Conservation (phyloP, 2,329 filamentous ascomycete genomes). For the Penicillium italicum region DNA sequence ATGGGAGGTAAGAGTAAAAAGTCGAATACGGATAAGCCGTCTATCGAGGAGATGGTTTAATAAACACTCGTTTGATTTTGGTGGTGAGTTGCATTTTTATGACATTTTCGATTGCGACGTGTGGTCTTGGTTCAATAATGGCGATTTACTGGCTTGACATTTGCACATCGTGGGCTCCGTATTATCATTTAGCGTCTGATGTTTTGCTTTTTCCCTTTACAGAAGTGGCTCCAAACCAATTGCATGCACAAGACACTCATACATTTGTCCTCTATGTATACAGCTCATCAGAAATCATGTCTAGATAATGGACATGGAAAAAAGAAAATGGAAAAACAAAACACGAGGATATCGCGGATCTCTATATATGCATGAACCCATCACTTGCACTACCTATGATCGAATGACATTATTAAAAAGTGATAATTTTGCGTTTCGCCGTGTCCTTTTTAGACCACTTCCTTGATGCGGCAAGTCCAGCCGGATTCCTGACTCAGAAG, state of each 20-base stretch:
- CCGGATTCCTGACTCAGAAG: conserved; percentile 76
- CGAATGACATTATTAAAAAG: conserved; percentile 23
- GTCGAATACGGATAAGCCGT: conserved; percentile 30
- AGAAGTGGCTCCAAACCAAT: not conserved
- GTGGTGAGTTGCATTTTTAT: not conserved
- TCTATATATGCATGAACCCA: conserved; percentile 32
- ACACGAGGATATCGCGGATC: conserved; percentile 18
- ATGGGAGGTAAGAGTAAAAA: conserved; percentile 39
- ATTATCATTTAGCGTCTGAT: not conserved
- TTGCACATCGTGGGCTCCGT: not conserved
- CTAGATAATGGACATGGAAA: conserved; percentile 11
- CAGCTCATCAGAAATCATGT: conserved; percentile 15
- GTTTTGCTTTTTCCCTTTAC: not conserved
- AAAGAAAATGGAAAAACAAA: conserved; percentile 19
- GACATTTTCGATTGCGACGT: not conserved
- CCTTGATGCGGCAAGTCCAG: conserved; percentile 82
- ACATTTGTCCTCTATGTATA: conserved; percentile 11
- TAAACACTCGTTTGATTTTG: not conserved
- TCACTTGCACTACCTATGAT: conserved; percentile 19
- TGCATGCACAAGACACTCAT: not conserved
- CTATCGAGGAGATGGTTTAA: conserved; percentile 38
- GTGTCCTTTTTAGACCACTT: conserved; percentile 56
- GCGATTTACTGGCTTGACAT: not conserved
- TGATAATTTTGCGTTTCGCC: conserved; percentile 13
- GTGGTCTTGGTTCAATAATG: not conserved